Base-by-base conservation (phyloP, 1,284 basidiomycete species). In the Hortiboletus rubellus region DNA sequence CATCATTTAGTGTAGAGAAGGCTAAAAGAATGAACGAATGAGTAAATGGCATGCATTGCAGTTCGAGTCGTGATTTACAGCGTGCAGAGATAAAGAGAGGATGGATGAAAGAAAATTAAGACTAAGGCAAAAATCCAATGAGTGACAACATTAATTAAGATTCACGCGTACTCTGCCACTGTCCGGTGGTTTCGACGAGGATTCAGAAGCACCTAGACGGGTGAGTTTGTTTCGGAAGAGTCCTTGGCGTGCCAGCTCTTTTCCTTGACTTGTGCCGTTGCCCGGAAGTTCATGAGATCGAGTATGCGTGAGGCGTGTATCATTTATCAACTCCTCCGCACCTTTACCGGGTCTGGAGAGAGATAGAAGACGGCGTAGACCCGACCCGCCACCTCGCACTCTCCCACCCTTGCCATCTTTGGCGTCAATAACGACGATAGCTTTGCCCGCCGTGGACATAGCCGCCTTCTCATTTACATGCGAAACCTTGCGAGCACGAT, bases 371-470 rank as follows among this genome's bases (percentile, higher is more conserved):
- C 70, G 72, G 34, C 70, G 69, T 41, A 71, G 41, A 42, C 70
- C 72, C 11, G 70, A 72, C 22, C 72, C 69, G 30, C 71, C 69
- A 57, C 76, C 68, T 64, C 72, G 74, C 62, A 48, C 37, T 34
- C 70, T 65, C 22, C 57, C 37, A 48, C 43, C 52, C 63, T 81
- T 84, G 45, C 76, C 76, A 40, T 83, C 81, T 50, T 83, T 71
- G 3, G 81, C 78, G 56, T 87, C 85, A 43, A 85, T 75, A 55
- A 83, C 77, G 14, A 79, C 83, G 53, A 87, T 83, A 14, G 84
- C 79, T 66, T 85, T 87, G 40, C 82, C 81, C 12, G 81, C 72
- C 18, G 81, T 67, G 9, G 80, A 74, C 66, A 78, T 76, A 7
- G 65, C 63, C 8, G 60, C 41, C 45, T 71, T 69, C 58, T 68